A percentile compares a stretch with the other conserved stretches of the same genome.
Evolutionary conservation across 495 filamentous ascomycete species (phyloP).

Genomic region (Neurospora sp.): DNA sequence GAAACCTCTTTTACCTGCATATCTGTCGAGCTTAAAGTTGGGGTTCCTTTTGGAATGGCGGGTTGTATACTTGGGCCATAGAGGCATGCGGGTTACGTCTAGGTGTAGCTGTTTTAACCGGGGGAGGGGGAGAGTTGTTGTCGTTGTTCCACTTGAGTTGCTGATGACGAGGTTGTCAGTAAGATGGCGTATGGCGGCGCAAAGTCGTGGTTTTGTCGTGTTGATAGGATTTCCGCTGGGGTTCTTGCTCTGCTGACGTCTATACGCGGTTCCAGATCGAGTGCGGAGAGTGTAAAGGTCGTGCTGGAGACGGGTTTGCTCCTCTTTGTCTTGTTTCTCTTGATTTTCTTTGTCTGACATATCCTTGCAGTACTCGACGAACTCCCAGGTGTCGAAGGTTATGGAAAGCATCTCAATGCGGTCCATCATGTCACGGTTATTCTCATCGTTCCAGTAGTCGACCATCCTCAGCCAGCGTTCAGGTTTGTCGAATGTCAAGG

Average conservation of each 20-base stretch:
- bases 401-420: not conserved
- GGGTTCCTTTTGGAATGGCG: not conserved
- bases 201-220: not conserved
- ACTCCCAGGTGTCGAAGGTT: not conserved
- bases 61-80: no score
- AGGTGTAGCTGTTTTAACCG: not conserved
- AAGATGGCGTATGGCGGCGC: not conserved
- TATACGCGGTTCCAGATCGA: not conserved
- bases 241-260: no score
- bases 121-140: not conserved
- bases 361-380: not conserved
- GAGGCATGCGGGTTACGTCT: not conserved
- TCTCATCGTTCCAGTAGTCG: not conserved
- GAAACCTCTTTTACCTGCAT: no score
- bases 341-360: not conserved
- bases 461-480: not conserved
- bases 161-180: not conserved
- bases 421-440: not conserved
- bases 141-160: not conserved
- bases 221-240: no score
- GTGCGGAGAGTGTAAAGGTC: not conserved
- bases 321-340: not conserved
- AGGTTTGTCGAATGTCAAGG: not conserved
- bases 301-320: not conserved
- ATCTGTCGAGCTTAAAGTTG: not conserved